Conservation (phyloP, 306 rosid species). For the Castanea mollissima region DNA sequence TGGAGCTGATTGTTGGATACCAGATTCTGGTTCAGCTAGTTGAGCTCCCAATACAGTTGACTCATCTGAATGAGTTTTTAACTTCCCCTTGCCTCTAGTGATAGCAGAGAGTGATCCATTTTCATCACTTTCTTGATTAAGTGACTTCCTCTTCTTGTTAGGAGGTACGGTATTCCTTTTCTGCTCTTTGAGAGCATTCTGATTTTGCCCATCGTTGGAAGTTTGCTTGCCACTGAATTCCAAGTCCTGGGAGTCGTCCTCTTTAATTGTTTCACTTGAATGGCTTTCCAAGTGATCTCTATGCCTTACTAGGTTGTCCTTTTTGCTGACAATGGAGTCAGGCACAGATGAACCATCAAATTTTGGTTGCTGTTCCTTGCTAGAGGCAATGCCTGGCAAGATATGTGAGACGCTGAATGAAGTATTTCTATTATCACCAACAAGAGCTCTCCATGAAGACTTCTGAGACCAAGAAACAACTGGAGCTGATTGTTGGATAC, state of each 20-base stretch:
- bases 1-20: conserved; percentile 19
- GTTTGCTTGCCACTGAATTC: conserved; percentile 5
- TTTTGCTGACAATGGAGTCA: conserved; percentile 19
- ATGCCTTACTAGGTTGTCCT: conserved; percentile 16
- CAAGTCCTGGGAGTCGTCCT: conserved; percentile 35
- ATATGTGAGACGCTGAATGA: conserved; percentile 51
- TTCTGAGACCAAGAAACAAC: conserved; percentile 67
- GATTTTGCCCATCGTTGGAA: conserved; percentile 27
- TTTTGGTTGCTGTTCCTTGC: conserved; percentile 21
- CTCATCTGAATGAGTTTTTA: conserved; percentile 24
- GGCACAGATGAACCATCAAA: conserved; percentile 15
- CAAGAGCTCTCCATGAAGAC: conserved; percentile 77
- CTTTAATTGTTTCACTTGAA: not conserved
- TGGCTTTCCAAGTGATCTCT: not conserved
- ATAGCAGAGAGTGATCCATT: conserved; percentile 24
- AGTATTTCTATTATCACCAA: conserved; percentile 39
- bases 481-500: conserved; percentile 20
- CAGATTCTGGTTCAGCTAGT: conserved; percentile 29
- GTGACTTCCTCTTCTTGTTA: conserved; percentile 49
- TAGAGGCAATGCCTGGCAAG: conserved; percentile 30
- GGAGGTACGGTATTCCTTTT: conserved; percentile 28
- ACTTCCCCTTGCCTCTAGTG: conserved; percentile 23
- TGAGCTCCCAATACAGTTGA: conserved; percentile 25
- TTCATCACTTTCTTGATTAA: conserved; percentile 20
- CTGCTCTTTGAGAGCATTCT: conserved; percentile 21